These are phyloP conservation scores for Hibiscus tridactylites DNA, from an alignment of 345 rosid genomes.

Conservation along the genomic window DNA sequence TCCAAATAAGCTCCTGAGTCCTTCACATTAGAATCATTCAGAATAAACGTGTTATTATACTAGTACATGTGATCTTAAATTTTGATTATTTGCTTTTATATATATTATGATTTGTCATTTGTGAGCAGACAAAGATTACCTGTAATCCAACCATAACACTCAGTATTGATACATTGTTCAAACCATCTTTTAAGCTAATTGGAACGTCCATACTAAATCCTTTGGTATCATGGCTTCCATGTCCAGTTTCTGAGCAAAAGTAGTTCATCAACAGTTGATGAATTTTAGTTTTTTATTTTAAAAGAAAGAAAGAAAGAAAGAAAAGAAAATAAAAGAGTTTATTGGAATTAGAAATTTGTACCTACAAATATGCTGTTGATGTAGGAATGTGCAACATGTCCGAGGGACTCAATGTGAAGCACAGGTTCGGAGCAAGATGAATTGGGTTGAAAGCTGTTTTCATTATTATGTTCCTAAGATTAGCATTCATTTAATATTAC, in stretches of 20 bases:
- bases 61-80: too few species aligned
- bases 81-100: too few species aligned
- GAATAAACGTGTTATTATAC: too few species aligned
- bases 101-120: too few species aligned
- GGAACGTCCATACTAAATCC: conserved; percentile 36
- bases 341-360: conserved; percentile 5
- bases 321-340: neutral
- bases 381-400: conserved; percentile 63
- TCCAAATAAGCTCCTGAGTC: too few species aligned
- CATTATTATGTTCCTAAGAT: neutral
- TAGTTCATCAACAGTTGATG: neutral
- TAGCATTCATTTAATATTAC: neutral
- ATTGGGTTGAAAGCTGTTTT: conserved; percentile 40
- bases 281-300: neutral
- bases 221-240: conserved; percentile 52
- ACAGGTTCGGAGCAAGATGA: conserved; percentile 44
- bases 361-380: conserved; percentile 47
- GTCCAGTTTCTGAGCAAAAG: conserved; percentile 49
- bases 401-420: conserved; percentile 52
- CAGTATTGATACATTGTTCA: conserved; percentile 44
- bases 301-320: neutral
- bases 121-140: too few species aligned
- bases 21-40: too few species aligned
- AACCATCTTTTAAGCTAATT: conserved; percentile 33
- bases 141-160: too few species aligned